Evolutionary conservation across 148 eudicot genomes (phyloP).

Genomic region (Chenopodium suecicum): DNA sequence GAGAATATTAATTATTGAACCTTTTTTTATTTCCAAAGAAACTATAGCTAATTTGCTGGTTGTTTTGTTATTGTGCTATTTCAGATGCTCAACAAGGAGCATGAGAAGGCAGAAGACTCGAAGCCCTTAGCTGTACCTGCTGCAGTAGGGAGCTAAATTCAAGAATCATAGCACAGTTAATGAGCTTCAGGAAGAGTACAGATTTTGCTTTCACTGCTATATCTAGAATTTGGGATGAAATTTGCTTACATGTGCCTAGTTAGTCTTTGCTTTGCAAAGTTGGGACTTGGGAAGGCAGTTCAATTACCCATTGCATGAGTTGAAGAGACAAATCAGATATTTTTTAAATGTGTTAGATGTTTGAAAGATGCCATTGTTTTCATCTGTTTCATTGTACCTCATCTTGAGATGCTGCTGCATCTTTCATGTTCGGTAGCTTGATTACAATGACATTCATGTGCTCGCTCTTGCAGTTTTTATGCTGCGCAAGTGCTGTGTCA

Average conservation of each 20-base stretch:
- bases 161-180: background rate
- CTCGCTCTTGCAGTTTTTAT: too few species aligned
- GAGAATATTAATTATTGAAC: too few species aligned
- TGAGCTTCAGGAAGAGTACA: constrained; percentile 17
- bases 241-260: constrained; percentile 18
- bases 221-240: constrained; percentile 6
- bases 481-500: too few species aligned
- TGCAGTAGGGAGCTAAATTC: constrained; percentile 35
- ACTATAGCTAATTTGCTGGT: too few species aligned
- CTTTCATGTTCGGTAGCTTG: background rate
- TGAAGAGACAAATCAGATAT: background rate
- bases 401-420: background rate
- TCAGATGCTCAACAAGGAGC: constrained; percentile 74
- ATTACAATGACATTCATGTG: too few species aligned
- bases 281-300: constrained; percentile 10
- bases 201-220: constrained; percentile 7
- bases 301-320: constrained; percentile 1
- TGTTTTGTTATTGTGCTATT: background rate
- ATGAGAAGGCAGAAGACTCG: constrained; percentile 62
- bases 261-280: background rate
- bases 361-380: background rate
- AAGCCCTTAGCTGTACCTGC: constrained; percentile 44
- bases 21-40: too few species aligned
- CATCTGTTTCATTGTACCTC: background rate
- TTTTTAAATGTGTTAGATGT: background rate